phyloP scores from a whole-genome alignment of 2,329 filamentous ascomycete genomes.

The Purpureocillium lavendulum region DNA sequence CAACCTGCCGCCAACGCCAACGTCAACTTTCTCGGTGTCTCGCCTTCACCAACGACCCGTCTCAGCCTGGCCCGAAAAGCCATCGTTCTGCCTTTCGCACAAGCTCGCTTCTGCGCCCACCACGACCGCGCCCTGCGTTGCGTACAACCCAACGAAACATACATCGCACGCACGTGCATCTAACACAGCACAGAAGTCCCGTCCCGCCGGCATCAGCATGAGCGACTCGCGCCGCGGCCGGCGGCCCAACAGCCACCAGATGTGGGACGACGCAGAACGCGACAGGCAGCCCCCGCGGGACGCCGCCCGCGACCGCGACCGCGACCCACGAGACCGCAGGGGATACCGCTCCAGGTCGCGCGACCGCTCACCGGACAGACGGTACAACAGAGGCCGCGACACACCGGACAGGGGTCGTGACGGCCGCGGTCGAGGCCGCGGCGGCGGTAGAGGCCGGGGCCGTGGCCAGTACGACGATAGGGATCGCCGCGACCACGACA shows the following conservation, averaged over 20 bases:
- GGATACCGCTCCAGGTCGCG: conserved; percentile 19
- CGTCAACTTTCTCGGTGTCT: too few species aligned
- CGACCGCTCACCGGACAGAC: conserved; percentile 25
- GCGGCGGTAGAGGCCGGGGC: conserved; percentile 13
- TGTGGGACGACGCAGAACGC: conserved; percentile 47
- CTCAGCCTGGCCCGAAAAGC: too few species aligned
- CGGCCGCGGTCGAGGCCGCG: conserved; percentile 8
- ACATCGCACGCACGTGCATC: too few species aligned
- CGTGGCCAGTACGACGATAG: conserved; percentile 4
- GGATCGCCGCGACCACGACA: conserved; percentile 9
- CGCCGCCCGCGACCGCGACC: conserved; percentile 11
- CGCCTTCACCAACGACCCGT: too few species aligned
- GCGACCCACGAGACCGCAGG: conserved; percentile 20
- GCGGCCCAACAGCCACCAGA: conserved; percentile 45
- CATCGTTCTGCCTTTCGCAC: too few species aligned
- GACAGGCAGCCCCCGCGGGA: conserved; percentile 18
- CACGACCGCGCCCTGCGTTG: too few species aligned
- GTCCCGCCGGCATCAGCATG: conserved; percentile 12
- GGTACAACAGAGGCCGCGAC: conserved; percentile 24
- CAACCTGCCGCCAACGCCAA: too few species aligned
- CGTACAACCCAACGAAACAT: neutral
- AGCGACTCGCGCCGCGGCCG: conserved; percentile 23
- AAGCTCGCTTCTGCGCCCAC: too few species aligned
- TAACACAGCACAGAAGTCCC: too few species aligned
- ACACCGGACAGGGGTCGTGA: conserved; percentile 6